Evolutionary conservation across 225 moss, liverwort and hornwort genomes (phyloP).

Genomic region (Asterella californica): DNA sequence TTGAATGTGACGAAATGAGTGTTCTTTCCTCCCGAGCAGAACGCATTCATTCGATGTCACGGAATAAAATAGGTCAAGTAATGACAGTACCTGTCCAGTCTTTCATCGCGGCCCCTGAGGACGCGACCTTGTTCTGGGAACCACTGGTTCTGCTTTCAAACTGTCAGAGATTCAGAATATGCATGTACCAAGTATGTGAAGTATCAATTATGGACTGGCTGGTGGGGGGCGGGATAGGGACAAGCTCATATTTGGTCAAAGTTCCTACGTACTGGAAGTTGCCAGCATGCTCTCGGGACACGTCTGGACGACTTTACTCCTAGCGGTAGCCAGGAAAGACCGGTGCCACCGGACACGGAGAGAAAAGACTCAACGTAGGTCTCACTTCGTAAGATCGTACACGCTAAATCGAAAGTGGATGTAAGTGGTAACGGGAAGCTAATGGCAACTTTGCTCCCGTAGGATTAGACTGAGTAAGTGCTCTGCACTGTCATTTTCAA

Average conservation of each 20-base stretch:
- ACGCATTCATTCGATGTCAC: conserved; percentile 9
- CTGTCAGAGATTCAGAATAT: conserved; percentile 13
- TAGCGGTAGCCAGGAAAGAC: not conserved
- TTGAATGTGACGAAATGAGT: conserved; percentile 5
- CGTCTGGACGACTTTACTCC: not conserved
- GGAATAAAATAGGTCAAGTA: not conserved
- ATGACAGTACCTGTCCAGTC: not conserved
- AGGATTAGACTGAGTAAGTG: not conserved
- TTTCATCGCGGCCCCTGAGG: conserved; percentile 1
- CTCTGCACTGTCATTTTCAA: not conserved
- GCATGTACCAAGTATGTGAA: conserved; percentile 16
- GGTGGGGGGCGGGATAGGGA: not conserved
- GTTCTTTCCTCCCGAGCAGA: not conserved
- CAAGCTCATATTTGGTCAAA: not conserved
- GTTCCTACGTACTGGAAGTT: not conserved
- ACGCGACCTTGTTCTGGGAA: conserved; percentile 13
- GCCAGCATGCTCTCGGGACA: not conserved
- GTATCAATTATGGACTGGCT: conserved; percentile 12
- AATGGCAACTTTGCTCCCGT: not conserved
- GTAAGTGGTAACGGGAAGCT: not conserved
- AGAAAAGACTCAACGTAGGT: not conserved
- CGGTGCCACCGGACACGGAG: not conserved
- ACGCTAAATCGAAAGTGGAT: not conserved
- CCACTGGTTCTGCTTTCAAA: conserved; percentile 4
- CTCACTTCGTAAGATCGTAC: not conserved